A percentile compares a stretch with the other conserved stretches of the same genome.
Evolutionary conservation across 345 rosid genomes (phyloP).

Genomic region (Hibiscus trionum): DNA sequence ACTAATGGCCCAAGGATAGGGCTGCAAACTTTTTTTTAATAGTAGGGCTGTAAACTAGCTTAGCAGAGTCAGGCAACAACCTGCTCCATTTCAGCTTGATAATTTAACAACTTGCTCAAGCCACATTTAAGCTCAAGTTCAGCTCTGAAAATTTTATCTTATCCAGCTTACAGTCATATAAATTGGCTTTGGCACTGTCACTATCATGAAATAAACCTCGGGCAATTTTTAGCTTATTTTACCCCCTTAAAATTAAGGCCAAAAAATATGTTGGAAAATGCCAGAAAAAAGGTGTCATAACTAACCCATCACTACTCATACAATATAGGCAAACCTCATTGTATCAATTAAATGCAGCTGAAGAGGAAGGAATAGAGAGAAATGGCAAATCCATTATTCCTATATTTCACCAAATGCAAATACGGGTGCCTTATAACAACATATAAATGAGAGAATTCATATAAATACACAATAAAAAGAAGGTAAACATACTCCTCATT

Average conservation of each 20-base stretch:
- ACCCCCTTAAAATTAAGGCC: background rate
- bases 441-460: background rate
- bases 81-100: background rate
- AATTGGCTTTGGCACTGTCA: background rate
- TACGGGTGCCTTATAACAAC: background rate
- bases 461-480: slow-evolving; percentile 1
- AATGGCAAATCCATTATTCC: background rate
- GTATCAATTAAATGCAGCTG: background rate
- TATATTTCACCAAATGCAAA: background rate
- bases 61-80: background rate
- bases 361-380: background rate
- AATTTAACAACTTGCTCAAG: background rate
- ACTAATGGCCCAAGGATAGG: background rate
- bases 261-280: background rate
- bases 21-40: too few species aligned
- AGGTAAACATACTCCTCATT: slow-evolving; percentile 76
- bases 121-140: background rate
- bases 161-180: background rate
- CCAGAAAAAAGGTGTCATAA: background rate
- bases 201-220: background rate
- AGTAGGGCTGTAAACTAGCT: background rate
- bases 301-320: background rate
- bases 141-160: background rate
- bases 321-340: background rate
- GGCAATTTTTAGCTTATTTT: background rate